Base-by-base conservation (phyloP, 257 asterid genomes). In the Cruciata laevipes region DNA sequence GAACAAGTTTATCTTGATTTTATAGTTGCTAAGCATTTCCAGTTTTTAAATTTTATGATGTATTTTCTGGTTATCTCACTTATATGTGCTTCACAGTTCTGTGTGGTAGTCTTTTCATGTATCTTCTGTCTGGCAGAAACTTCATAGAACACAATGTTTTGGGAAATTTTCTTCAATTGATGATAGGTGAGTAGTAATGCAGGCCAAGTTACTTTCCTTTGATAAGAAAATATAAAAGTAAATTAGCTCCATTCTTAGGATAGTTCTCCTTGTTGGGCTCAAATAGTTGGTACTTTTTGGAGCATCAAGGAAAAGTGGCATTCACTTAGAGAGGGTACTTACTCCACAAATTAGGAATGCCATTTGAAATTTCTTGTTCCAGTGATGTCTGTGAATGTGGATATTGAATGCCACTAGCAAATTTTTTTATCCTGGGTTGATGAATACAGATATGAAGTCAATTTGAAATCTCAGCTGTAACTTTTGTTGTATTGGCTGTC, bases 81-180 rank as follows among this genome's bases (percentile, higher is more conserved):
- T 42, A 11, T 2, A 12, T 42, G 18, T 42, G 10, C 20, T n/a
- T 51, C 57, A 17, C 3, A 3, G 9, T 17, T 17, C 24, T 51
- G 57, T 51, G 2, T 47, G 42, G 47, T n/a, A 25, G 38, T 66
- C 33, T 66, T 30, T 44, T 57, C 3, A 11, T 49, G 7, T 14
- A 27, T 57, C 27, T 65, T 65, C 60, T 55, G 16, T 40, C 59
- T 64, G 60, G 24, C 18, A 13, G n/a, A n/a, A n/a, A n/a, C n/a
- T n/a, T n/a, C n/a, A n/a, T n/a, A n/a, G n/a, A n/a, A n/a, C 23
- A 18, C 65, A 24, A 4, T 33, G 35, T 49, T 11, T 7, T 20
- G 33, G 55, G 49, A 12, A 12, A 58, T 60, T 18, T 38, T 31
- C 47, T 4, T 24, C 3, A 44, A 17, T 20, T 47, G 20, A 23